Conservation (phyloP, 345 rosid genomes). For the Jatropha curcas region DNA sequence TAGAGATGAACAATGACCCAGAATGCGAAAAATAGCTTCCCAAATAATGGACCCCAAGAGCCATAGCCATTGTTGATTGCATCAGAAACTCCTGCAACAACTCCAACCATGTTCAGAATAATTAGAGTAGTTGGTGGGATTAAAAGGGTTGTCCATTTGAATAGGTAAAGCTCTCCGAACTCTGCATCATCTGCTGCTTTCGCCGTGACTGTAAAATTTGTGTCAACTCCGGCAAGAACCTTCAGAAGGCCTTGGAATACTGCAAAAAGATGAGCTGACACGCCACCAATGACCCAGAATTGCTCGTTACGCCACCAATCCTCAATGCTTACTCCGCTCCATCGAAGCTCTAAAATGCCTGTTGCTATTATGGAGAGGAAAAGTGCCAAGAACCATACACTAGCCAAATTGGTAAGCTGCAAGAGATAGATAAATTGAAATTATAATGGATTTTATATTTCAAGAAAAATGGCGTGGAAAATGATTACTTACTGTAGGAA, state of each 20-base stretch:
- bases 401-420: slow-evolving; percentile 81
- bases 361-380: slow-evolving; percentile 89
- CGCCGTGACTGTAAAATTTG: slow-evolving; percentile 92
- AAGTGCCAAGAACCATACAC: slow-evolving; percentile 87
- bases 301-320: slow-evolving; percentile 98
- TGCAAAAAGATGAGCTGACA: slow-evolving; percentile 92
- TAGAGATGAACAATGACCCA: slow-evolving; percentile 96
- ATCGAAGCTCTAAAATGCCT: slow-evolving; percentile 78
- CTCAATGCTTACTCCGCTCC: slow-evolving; percentile 86
- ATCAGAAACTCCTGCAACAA: slow-evolving; percentile 87
- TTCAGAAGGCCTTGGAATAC: slow-evolving; percentile 97
- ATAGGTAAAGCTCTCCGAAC: slow-evolving; percentile 91
- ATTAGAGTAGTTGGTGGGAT: slow-evolving; percentile 96
- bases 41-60: slow-evolving; percentile 91
- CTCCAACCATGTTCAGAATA: slow-evolving; percentile 87
- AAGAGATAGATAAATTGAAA: neutral
- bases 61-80: slow-evolving; percentile 87
- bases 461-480: no score
- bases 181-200: slow-evolving; percentile 74
- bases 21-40: slow-evolving; percentile 87
- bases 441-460: neutral
- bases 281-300: slow-evolving; percentile 97
- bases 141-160: slow-evolving; percentile 96
- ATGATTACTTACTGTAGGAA: slow-evolving; percentile 72
- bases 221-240: slow-evolving; percentile 89